Conservation (phyloP, 2,329 filamentous ascomycete species). For the Hortaea werneckii region DNA sequence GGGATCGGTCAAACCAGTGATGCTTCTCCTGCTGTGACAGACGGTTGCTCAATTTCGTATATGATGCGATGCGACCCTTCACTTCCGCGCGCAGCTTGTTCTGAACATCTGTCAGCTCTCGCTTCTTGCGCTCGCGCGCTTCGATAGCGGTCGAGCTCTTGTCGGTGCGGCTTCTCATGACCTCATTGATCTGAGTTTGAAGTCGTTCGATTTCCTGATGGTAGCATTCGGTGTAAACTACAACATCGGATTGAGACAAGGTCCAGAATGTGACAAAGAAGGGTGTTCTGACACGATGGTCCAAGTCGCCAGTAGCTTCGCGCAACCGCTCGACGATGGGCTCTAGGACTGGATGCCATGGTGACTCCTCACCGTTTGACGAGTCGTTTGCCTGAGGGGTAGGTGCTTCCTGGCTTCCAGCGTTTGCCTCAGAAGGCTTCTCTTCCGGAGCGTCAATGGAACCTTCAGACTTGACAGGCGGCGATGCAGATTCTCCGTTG, state of each 20-base stretch:
- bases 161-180: constrained; percentile 64
- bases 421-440: constrained; percentile 8
- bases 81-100: constrained; percentile 64
- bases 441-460: constrained; percentile 7
- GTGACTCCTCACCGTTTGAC: constrained; percentile 20
- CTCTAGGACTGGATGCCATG: constrained; percentile 61
- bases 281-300: constrained; percentile 61
- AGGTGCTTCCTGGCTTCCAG: constrained; percentile 1
- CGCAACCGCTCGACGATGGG: constrained; percentile 62
- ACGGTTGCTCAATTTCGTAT: constrained; percentile 56
- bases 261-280: constrained; percentile 94
- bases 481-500: background rate
- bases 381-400: constrained; percentile 3
- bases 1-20: constrained; percentile 61
- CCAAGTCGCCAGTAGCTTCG: constrained; percentile 49
- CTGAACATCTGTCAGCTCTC: constrained; percentile 57
- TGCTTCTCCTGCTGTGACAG: constrained; percentile 65
- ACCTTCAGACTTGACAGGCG: constrained; percentile 1
- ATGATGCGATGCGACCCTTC: constrained; percentile 57
- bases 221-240: constrained; percentile 68
- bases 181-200: constrained; percentile 54
- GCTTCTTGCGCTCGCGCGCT: constrained; percentile 60
- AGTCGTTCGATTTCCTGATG: constrained; percentile 62
- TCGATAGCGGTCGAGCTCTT: constrained; percentile 55
- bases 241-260: constrained; percentile 70